Evolutionary conservation across 805 yeast genomes (phyloP).

Genomic region (Yarrowia sp.): DNA sequence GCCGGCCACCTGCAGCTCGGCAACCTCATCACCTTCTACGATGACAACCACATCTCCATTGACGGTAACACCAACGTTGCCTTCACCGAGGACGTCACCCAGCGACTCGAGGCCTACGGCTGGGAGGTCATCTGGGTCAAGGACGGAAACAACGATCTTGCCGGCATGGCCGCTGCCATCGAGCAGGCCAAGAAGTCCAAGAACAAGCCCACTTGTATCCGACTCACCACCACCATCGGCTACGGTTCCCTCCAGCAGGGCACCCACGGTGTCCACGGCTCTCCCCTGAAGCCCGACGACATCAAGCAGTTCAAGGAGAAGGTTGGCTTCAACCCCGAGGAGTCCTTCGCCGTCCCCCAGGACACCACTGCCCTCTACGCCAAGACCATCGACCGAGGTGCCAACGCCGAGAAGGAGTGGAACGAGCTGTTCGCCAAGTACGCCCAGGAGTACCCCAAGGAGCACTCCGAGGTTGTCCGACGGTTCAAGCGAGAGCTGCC

Average conservation of each 20-base stretch:
- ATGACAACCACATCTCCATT: constrained; percentile 43
- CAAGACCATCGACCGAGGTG: constrained; percentile 35
- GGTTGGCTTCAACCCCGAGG: constrained; percentile 28
- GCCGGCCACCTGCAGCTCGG: constrained; percentile 44
- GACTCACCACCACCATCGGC: constrained; percentile 42
- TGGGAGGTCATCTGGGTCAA: constrained; percentile 42
- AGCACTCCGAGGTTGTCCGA: constrained; percentile 35
- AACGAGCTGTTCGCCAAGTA: constrained; percentile 33
- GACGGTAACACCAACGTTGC: constrained; percentile 43
- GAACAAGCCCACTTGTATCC: constrained; percentile 43
- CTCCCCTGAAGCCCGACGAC: constrained; percentile 41
- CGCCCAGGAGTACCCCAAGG: constrained; percentile 36
- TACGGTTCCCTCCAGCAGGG: constrained; percentile 39
- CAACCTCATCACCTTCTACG: constrained; percentile 43
- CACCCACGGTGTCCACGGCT: constrained; percentile 41
- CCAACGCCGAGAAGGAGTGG: constrained; percentile 36
- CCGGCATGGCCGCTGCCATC: constrained; percentile 40
- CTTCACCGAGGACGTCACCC: constrained; percentile 40
- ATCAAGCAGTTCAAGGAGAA: constrained; percentile 29
- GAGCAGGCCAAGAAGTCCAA: constrained; percentile 37
- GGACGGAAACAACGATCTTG: constrained; percentile 40
- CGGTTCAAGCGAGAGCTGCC: constrained; percentile 50
- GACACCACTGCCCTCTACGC: constrained; percentile 39
- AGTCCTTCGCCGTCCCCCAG: constrained; percentile 35
- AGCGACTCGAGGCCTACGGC: constrained; percentile 41